phyloP scores from a whole-genome alignment of 2,329 filamentous ascomycete genomes.

The Elsinoe arachidis region DNA sequence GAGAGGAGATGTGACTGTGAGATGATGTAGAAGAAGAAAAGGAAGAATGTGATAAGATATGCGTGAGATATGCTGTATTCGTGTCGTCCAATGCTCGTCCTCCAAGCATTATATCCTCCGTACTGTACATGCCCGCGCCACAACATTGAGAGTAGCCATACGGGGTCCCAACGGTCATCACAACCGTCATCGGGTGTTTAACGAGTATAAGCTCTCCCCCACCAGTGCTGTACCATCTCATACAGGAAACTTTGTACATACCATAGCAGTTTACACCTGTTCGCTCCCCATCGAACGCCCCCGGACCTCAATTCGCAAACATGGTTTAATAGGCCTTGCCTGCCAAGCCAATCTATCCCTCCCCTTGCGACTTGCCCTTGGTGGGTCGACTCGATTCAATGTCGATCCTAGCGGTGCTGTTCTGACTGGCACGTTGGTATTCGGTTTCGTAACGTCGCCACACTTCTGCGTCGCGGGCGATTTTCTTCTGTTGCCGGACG shows the following conservation, averaged over 20 bases:
- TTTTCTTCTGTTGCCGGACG: conserved; percentile 55
- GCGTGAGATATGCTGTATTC: no score
- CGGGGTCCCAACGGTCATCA: neutral
- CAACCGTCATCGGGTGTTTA: neutral
- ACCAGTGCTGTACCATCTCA: neutral
- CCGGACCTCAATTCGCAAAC: neutral
- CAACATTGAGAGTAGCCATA: neutral
- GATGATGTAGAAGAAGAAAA: neutral
- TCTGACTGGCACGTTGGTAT: conserved; percentile 19
- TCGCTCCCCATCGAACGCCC: neutral
- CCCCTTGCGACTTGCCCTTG: conserved; percentile 6
- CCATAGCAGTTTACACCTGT: neutral
- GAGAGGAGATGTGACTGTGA: neutral
- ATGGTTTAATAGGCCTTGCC: neutral
- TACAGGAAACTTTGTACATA: neutral
- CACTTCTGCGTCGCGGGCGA: conserved; percentile 55
- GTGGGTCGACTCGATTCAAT: conserved; percentile 6
- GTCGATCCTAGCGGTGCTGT: conserved; percentile 4
- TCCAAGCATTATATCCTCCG: neutral
- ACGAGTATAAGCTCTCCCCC: neutral
- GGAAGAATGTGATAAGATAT: neutral
- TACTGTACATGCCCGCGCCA: neutral
- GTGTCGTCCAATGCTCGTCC: no score
- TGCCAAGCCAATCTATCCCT: neutral
- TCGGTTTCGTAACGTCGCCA: conserved; percentile 62